A percentile compares a stretch with the other conserved stretches of the same genome.
Conservation (phyloP, 164 flowering plant genomes). For the Liriodendron chinense region DNA sequence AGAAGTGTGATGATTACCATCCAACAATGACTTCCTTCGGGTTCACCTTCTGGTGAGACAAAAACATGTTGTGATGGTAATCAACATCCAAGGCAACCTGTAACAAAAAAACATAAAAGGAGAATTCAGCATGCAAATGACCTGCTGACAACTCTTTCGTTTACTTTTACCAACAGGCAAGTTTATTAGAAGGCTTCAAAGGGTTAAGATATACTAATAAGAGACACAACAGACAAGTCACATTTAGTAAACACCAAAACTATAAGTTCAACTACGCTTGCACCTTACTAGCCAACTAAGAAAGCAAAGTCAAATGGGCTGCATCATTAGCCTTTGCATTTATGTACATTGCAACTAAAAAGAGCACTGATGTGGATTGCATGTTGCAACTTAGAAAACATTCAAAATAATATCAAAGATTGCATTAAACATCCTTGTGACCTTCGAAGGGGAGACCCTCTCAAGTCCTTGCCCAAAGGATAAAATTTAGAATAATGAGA, state of each 20-base stretch:
- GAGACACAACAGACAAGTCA: not conserved
- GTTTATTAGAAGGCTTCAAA: not conserved
- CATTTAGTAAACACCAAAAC: not conserved
- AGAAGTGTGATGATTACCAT: conserved; percentile 55
- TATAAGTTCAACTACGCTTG: not conserved
- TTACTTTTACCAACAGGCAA: not conserved
- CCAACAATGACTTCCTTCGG: conserved; percentile 98
- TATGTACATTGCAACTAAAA: not conserved
- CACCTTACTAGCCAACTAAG: not conserved
- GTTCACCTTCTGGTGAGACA: conserved; percentile 89
- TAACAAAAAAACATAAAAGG: conserved; percentile 1
- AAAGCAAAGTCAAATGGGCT: not conserved
- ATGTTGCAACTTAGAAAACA: too few species aligned
- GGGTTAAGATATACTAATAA: not conserved
- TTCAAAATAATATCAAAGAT: too few species aligned
- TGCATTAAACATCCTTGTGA: too few species aligned
- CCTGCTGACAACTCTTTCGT: not conserved
- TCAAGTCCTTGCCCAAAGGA: too few species aligned
- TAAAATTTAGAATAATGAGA: too few species aligned
- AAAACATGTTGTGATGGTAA: conserved; percentile 88
- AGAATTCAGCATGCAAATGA: not conserved
- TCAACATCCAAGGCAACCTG: conserved; percentile 97
- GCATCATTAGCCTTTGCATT: not conserved
- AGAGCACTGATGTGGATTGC: not conserved
- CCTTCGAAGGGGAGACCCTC: too few species aligned